Conservation (phyloP, 108 stramenopile genomes). For the Nitzschia inconspicua region DNA sequence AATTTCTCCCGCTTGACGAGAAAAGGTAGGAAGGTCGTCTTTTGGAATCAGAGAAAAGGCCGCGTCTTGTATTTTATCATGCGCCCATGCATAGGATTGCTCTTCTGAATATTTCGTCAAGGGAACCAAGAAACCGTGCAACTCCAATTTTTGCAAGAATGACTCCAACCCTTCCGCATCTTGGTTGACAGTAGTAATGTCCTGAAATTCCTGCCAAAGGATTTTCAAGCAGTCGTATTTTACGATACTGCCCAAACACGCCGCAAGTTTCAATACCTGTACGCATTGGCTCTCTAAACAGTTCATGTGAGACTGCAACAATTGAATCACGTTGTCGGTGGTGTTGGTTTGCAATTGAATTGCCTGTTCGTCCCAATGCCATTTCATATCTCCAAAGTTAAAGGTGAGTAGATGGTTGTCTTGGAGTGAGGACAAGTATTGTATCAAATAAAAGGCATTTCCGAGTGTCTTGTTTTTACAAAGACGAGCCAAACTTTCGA, state of each 20-base stretch:
- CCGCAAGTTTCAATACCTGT: conserved; percentile 6
- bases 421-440: conserved; percentile 13
- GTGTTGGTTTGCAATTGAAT: conserved; percentile 6
- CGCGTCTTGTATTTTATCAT: conserved; percentile 31
- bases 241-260: conserved; percentile 18
- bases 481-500: neutral
- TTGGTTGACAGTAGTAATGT: too few relatives aligned
- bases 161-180: neutral
- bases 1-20: neutral
- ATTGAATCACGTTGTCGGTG: conserved; percentile 28
- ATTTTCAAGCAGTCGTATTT: neutral
- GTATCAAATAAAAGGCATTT: conserved; percentile 32
- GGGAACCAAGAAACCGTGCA: neutral
- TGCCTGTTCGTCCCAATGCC: conserved; percentile 21
- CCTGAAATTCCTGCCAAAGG: too few relatives aligned
- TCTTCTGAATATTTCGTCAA: neutral
- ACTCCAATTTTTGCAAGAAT: neutral
- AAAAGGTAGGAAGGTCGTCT: neutral
- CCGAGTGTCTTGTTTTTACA: conserved; percentile 25
- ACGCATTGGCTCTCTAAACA: neutral
- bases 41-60: conserved; percentile 13
- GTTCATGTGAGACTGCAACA: conserved; percentile 33
- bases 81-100: conserved; percentile 1
- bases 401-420: conserved; percentile 7
- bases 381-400: conserved; percentile 18